Base-by-base conservation (phyloP, 2,329 filamentous ascomycete species). In the Penicillium sp. region DNA sequence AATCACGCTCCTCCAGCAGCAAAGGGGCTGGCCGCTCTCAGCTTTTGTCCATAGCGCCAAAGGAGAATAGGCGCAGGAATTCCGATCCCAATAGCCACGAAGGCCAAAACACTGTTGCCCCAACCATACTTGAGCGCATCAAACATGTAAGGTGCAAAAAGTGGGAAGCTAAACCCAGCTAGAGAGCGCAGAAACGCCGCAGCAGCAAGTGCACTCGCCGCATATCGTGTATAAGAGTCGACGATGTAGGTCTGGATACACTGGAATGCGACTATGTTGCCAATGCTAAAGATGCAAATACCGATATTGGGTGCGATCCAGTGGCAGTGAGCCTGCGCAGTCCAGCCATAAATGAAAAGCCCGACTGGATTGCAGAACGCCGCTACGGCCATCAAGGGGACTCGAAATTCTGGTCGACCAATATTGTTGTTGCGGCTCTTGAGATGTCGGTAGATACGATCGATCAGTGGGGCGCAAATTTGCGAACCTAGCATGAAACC, bases 401-500 rank as follows among this genome's bases (percentile, higher is more conserved):
- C 77, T 19, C 88, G 84, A 66, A 84, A 86, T 65, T 91, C 88
- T 0, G 88, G 87, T 16, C 59, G 65, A 4, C 77, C 78, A 13
- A 72, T 57, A 30, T 70, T 75, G 59, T 77, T 77, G 69, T 84
- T 84, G 22, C 70, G 70, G 11, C 68, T 68, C 63, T 82, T 84
- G 3, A 85, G 73, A 5, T 68, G 73, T 19, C 78, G 74, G 68
- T 85, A 85, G 57, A 85, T 77, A 19, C 73, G 70, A 65, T 85
- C 83, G 70, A 82, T 84, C 28, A 83, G 61, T 0, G 77, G 81
- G 3, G 81, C 81, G 52, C 75, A 78, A 59, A 84, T 65, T 61
- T 85, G 82, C 0, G 81, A 78, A 7, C 83, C 86, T 0, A 83
- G 71, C 57, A 87, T 80, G 73, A 89, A 88, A 1, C 89, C 89